Percentiles rank a stretch among this genome's conserved stretches.
phyloP scores from a whole-genome alignment of 257 asterid genomes.

The Solanum arcanum region DNA sequence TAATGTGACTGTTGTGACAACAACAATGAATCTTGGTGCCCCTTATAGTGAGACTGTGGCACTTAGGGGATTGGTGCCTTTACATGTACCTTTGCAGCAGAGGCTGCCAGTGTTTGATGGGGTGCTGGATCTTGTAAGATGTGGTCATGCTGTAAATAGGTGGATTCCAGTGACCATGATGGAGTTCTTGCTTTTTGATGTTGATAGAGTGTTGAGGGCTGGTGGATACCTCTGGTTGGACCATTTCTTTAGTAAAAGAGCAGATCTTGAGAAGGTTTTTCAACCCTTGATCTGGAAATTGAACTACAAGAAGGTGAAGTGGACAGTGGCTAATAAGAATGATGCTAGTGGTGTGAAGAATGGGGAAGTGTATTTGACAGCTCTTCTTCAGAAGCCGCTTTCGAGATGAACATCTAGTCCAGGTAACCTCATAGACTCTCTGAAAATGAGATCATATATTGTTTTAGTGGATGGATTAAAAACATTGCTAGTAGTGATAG shows the following conservation, averaged over 20 bases:
- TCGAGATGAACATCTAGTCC: slow-evolving; percentile 28
- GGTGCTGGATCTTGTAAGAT: slow-evolving; percentile 80
- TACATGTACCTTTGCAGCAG: slow-evolving; percentile 92
- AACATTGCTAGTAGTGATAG: neutral
- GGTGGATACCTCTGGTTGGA: slow-evolving; percentile 88
- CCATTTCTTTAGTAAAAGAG: slow-evolving; percentile 67
- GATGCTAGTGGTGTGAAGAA: slow-evolving; percentile 75
- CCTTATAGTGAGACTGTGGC: slow-evolving; percentile 84
- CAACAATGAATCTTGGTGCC: slow-evolving; percentile 84
- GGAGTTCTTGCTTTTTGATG: slow-evolving; percentile 86
- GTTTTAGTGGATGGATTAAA: neutral
- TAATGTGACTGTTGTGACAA: slow-evolving; percentile 70
- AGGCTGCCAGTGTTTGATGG: slow-evolving; percentile 89
- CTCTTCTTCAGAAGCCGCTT: slow-evolving; percentile 87
- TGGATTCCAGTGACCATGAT: slow-evolving; percentile 67
- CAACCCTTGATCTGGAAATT: slow-evolving; percentile 66
- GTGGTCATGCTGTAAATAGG: slow-evolving; percentile 84
- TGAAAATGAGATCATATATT: neutral
- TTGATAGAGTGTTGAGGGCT: slow-evolving; percentile 80
- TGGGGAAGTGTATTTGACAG: slow-evolving; percentile 83
- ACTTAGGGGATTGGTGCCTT: slow-evolving; percentile 69
- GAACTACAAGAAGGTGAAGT: slow-evolving; percentile 90
- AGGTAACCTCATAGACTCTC: slow-evolving; percentile 19
- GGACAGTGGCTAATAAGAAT: slow-evolving; percentile 74
- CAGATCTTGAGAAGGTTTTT: slow-evolving; percentile 76